Percentiles rank a stretch among this genome's conserved stretches.
phyloP scores from a whole-genome alignment of 192 early-diverging fungal genomes.

The Podila epicladia region DNA sequence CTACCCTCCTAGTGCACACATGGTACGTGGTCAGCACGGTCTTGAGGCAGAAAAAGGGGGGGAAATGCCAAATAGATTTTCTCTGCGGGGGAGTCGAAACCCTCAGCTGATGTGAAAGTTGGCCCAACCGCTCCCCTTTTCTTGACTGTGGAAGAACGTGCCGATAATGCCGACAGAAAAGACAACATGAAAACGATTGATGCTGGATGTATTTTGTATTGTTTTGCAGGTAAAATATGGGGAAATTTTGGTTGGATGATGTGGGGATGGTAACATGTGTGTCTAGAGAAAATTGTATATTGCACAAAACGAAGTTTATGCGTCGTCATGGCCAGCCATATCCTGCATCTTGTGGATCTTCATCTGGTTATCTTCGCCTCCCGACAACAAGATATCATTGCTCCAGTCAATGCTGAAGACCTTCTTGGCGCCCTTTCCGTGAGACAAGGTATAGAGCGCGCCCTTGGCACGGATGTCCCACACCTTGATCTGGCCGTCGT shows the following conservation, averaged over 20 bases:
- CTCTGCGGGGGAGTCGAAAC: too few relatives aligned
- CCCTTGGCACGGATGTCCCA: conserved; percentile 95
- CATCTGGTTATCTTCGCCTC: conserved; percentile 80
- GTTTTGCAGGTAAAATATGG: background rate
- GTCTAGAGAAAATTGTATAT: background rate
- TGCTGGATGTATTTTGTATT: background rate
- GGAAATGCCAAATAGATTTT: too few relatives aligned
- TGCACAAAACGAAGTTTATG: conserved; percentile 10
- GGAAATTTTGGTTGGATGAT: background rate
- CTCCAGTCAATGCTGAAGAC: conserved; percentile 80
- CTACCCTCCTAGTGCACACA: too few relatives aligned
- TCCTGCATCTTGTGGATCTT: conserved; percentile 62
- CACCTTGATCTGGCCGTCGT: conserved; percentile 87
- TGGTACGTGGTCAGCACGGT: too few relatives aligned
- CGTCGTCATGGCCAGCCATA: conserved; percentile 22
- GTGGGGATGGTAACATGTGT: background rate
- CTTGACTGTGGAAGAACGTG: too few relatives aligned
- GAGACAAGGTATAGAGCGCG: conserved; percentile 78
- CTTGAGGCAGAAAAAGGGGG: too few relatives aligned
- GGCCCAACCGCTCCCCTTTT: too few relatives aligned
- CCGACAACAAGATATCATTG: conserved; percentile 67
- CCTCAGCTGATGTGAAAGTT: too few relatives aligned
- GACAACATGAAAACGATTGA: background rate
- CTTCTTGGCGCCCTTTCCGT: conserved; percentile 61
- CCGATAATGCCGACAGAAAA: too few relatives aligned